These are phyloP conservation scores for Mortierella sp. DNA, from an alignment of 371 early-diverging fungal genomes.

Conservation along the genomic window DNA sequence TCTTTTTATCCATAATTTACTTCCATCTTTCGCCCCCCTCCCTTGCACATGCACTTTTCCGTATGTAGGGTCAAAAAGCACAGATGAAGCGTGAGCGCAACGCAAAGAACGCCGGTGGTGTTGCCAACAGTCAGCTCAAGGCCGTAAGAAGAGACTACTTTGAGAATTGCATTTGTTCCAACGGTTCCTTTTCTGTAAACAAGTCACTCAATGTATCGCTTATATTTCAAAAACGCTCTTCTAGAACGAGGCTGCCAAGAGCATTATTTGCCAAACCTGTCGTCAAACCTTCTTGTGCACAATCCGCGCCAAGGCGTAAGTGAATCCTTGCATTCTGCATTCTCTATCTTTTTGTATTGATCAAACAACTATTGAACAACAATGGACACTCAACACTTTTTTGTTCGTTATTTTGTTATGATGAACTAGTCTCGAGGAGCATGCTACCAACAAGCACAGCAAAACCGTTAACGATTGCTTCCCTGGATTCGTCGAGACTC, in stretches of 20 bases:
- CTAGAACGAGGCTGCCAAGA: conserved; percentile 87
- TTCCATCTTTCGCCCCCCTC: neutral
- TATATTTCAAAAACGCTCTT: neutral
- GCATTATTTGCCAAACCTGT: conserved; percentile 82
- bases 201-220: conserved; percentile 6
- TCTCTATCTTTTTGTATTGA: no score
- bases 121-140: conserved; percentile 83
- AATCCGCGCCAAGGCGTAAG: conserved; percentile 78
- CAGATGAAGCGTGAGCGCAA: conserved; percentile 82
- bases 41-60: conserved; percentile 2
- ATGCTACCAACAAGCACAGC: conserved; percentile 86
- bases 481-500: conserved; percentile 68
- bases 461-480: conserved; percentile 87
- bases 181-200: neutral
- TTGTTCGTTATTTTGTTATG: neutral
- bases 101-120: conserved; percentile 67
- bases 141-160: conserved; percentile 59
- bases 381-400: neutral
- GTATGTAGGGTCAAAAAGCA: conserved; percentile 73
- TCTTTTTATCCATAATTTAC: neutral
- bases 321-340: conserved; percentile 2
- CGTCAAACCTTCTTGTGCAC: conserved; percentile 89
- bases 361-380: no score
- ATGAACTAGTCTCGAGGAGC: conserved; percentile 69
- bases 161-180: neutral